Percentiles rank a stretch among this genome's conserved stretches.
Conservation (phyloP, 306 rosid species). For the Prunus padus region DNA sequence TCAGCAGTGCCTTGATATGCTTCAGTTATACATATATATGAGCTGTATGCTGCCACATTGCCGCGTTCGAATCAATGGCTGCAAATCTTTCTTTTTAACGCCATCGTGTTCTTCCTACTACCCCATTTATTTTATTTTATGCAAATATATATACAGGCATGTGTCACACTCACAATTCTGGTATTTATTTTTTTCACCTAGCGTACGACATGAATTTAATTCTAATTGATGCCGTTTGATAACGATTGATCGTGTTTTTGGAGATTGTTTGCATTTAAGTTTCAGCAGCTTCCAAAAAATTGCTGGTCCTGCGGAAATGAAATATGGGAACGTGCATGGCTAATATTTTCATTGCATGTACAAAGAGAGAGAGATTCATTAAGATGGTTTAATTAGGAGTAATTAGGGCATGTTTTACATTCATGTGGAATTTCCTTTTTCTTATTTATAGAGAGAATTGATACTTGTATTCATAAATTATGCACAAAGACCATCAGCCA, state of each 20-base stretch:
- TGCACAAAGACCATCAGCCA: no score
- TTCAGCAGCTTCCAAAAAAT: background rate
- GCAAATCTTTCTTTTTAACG: constrained; percentile 15
- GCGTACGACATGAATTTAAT: background rate
- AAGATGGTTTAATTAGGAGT: no score
- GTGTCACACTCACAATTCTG: background rate
- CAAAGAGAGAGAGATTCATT: no score
- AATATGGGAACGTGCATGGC: background rate
- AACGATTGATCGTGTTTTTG: no score
- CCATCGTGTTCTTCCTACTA: constrained; percentile 32
- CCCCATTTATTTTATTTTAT: constrained; percentile 12
- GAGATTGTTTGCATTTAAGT: background rate
- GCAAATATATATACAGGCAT: background rate
- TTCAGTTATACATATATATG: background rate
- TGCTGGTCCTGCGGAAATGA: background rate
- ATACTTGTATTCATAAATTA: no score
- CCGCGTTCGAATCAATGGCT: constrained; percentile 15
- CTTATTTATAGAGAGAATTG: no score
- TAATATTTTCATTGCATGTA: no score
- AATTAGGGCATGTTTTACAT: no score
- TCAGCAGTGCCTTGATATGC: background rate
- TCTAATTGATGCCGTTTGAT: background rate
- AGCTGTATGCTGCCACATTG: background rate
- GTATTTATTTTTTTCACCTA: background rate
- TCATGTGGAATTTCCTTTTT: no score